These are phyloP conservation scores for Solanum sparsipilum DNA, from an alignment of 257 asterid species.

Conservation along the genomic window DNA sequence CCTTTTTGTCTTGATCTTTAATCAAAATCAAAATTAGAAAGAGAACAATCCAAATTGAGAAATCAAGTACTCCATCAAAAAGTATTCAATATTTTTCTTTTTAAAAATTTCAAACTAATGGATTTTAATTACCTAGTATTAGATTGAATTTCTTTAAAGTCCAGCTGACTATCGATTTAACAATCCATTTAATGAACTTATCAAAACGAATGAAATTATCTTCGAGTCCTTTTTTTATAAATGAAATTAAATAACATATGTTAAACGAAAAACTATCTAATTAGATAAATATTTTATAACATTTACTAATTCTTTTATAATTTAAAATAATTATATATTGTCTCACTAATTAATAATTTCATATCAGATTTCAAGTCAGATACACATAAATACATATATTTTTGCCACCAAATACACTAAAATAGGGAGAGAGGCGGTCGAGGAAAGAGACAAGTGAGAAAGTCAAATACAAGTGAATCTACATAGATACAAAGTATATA, in stretches of 20 bases:
- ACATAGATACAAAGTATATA: not conserved
- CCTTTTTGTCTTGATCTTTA: not conserved
- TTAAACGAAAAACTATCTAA: no score
- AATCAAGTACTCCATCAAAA: not conserved
- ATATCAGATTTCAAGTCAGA: no score
- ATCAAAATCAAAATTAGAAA: not conserved
- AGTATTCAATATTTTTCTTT: not conserved
- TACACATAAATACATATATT: not conserved
- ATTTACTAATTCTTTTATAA: no score
- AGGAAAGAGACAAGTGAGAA: not conserved
- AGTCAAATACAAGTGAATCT: no score
- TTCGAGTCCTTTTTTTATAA: no score
- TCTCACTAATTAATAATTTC: not conserved
- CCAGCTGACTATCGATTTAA: not conserved
- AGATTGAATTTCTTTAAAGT: not conserved
- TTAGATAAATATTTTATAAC: no score
- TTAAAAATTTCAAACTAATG: no score
- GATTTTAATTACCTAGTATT: no score
- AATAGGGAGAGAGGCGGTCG: no score
- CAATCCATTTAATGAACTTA: no score
- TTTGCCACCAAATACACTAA: not conserved
- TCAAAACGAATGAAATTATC: not conserved
- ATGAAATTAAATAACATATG: not conserved
- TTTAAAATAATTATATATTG: no score
- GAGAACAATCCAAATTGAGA: not conserved